Evolutionary conservation across 2,329 filamentous ascomycete species (phyloP).

Genomic region (Shiraia sp.): DNA sequence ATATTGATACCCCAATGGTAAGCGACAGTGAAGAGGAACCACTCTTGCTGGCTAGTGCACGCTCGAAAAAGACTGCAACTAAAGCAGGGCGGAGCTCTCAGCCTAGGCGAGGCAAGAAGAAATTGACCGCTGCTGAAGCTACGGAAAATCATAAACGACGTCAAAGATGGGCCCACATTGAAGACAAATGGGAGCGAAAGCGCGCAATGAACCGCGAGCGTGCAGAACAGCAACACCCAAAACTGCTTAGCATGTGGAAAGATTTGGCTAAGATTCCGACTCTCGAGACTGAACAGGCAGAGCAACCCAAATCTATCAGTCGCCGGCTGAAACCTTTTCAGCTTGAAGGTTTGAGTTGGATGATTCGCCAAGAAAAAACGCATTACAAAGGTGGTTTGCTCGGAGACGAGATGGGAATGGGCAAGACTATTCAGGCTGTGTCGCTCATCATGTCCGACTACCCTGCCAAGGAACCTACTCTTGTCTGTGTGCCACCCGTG

Average conservation of each 20-base stretch:
- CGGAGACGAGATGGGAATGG: slow-evolving; percentile 98
- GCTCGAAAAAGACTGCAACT: slow-evolving; percentile 16
- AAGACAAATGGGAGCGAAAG: slow-evolving; percentile 47
- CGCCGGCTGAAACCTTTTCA: slow-evolving; percentile 91
- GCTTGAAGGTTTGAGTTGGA: slow-evolving; percentile 91
- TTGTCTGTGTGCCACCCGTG: slow-evolving; percentile 90
- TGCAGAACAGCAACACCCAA: slow-evolving; percentile 76
- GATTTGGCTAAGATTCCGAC: slow-evolving; percentile 70
- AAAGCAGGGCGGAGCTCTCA: slow-evolving; percentile 5
- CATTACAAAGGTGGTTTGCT: slow-evolving; percentile 87
- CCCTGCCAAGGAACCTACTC: slow-evolving; percentile 76
- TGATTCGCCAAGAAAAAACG: slow-evolving; percentile 84
- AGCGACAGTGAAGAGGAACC: slow-evolving; percentile 36
- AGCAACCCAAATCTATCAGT: slow-evolving; percentile 76
- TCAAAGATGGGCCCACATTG: slow-evolving; percentile 38
- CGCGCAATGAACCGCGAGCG: slow-evolving; percentile 63
- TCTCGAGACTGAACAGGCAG: slow-evolving; percentile 65
- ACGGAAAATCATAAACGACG: slow-evolving; percentile 20
- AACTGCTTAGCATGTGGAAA: slow-evolving; percentile 82
- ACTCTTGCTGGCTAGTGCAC: slow-evolving; percentile 24
- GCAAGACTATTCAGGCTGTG: slow-evolving; percentile 97
- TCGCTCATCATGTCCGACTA: slow-evolving; percentile 98
- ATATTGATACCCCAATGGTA: slow-evolving; percentile 17
- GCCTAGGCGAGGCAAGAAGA: slow-evolving; percentile 28
- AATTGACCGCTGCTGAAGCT: slow-evolving; percentile 27